These are phyloP conservation scores for Lasiodiplodia sp. DNA, from an alignment of 2,329 filamentous ascomycete genomes.

Conservation along the genomic window DNA sequence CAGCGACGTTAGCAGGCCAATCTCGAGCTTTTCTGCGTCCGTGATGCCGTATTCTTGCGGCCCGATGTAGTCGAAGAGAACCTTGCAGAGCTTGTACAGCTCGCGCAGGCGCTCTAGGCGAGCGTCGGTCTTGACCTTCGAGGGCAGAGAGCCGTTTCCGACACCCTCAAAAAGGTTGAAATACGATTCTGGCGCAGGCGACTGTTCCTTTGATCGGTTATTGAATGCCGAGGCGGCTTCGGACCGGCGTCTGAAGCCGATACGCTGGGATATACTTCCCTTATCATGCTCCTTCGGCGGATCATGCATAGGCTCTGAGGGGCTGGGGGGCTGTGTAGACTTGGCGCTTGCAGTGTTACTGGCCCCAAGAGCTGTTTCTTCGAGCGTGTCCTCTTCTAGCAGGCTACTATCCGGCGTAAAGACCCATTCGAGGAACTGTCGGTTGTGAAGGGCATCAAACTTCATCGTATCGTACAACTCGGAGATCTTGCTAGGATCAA, in stretches of 20 bases:
- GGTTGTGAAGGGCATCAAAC: slow-evolving; percentile 96
- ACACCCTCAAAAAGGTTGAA: slow-evolving; percentile 89
- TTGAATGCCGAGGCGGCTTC: slow-evolving; percentile 42
- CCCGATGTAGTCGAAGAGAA: slow-evolving; percentile 97
- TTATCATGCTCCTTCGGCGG: slow-evolving; percentile 36
- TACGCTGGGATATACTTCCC: slow-evolving; percentile 53
- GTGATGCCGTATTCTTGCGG: slow-evolving; percentile 98
- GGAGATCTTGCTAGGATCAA: slow-evolving; percentile 97
- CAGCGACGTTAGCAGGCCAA: slow-evolving; percentile 90
- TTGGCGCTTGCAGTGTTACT: slow-evolving; percentile 40
- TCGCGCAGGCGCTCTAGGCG: slow-evolving; percentile 89
- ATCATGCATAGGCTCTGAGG: slow-evolving; percentile 40
- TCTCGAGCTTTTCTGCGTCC: slow-evolving; percentile 96
- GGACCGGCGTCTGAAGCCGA: slow-evolving; percentile 62
- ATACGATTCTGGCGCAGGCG: slow-evolving; percentile 64
- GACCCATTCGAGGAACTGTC: slow-evolving; percentile 95
- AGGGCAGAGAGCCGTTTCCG: slow-evolving; percentile 50
- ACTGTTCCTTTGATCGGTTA: slow-evolving; percentile 22
- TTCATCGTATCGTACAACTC: slow-evolving; percentile 99
- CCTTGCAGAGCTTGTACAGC: slow-evolving; percentile 90
- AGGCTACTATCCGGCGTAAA: slow-evolving; percentile 87
- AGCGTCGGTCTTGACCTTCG: slow-evolving; percentile 81
- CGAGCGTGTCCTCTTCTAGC: slow-evolving; percentile 66
- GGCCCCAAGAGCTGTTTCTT: slow-evolving; percentile 53
- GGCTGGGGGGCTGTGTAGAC: slow-evolving; percentile 38